Evolutionary conservation across 257 asterid genomes (phyloP), one percentile per base, ranked within the genome.

Genomic region (Solanum neorickii): DNA sequence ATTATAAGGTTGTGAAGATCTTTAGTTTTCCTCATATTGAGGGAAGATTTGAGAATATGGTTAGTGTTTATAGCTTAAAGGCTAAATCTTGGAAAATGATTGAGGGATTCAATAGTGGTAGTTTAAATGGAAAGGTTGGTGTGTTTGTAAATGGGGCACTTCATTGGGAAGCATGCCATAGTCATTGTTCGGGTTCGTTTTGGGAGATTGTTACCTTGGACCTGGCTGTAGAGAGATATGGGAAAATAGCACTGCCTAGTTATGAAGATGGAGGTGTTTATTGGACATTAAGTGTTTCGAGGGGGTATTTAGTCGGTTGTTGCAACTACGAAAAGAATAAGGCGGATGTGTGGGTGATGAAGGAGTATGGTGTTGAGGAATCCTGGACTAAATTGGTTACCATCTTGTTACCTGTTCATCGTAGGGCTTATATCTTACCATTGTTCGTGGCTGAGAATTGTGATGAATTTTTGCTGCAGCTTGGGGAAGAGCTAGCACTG

Each of bases 291-390:
- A 88, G 88, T 70, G 89, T 87, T 65, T 88, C 56, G 1, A 84
- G 86, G 11, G 91, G 87, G 5, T 39, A 74, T 65, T 89, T 91
- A 21, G 82, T 82, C 47, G 89, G 86, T 25, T 80, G 85, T 39
- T 80, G 78, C 31, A 27, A 87, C 21, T 76, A 82, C 37, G 5
- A 25, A 23, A 9, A 21, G 16, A 52, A 88, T 29, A 31, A 4
- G 21, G 65, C 21, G 68, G 90, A 89, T 83, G 68, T 92, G 39
- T 92, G 94, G 93, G 72, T 86, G 87, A 82, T 92, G 93, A 89
- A 86, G 66, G 90, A 90, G 83, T 83, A 90, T 65, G 93, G 92
- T 12, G 89, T 87, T 6, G 52, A 13, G 25, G 91, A 89, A 11
- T 89, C 93, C 7, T 92, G 94, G 93, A 83, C 46, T 18, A 91